Conservation (phyloP, 371 early-diverging fungal genomes). For the Rhizopus delemar region DNA sequence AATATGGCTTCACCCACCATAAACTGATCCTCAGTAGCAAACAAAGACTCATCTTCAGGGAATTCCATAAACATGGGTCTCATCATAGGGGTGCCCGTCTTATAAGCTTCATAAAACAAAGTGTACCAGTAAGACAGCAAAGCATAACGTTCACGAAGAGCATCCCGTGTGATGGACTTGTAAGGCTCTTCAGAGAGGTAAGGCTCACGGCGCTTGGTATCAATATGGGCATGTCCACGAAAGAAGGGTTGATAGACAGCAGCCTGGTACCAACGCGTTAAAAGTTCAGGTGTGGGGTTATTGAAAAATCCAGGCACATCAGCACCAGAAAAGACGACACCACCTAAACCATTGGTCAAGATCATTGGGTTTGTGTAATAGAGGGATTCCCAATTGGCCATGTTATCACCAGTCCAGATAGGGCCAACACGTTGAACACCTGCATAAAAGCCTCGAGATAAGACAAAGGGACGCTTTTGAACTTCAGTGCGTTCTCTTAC, state of each 20-base stretch:
- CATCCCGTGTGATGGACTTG: slow-evolving; percentile 67
- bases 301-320: slow-evolving; percentile 94
- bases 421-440: slow-evolving; percentile 87
- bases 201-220: slow-evolving; percentile 94
- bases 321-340: slow-evolving; percentile 82
- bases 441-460: slow-evolving; percentile 88
- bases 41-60: slow-evolving; percentile 73
- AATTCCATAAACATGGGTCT: slow-evolving; percentile 83
- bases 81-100: slow-evolving; percentile 76
- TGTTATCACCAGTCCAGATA: slow-evolving; percentile 93
- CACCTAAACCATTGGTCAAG: slow-evolving; percentile 71
- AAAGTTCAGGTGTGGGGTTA: slow-evolving; percentile 78
- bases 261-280: slow-evolving; percentile 91
- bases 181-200: slow-evolving; percentile 89
- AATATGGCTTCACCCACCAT: slow-evolving; percentile 79
- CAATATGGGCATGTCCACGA: slow-evolving; percentile 92
- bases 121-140: slow-evolving; percentile 85
- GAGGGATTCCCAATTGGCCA: slow-evolving; percentile 82
- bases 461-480: slow-evolving; percentile 79
- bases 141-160: slow-evolving; percentile 75
- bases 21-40: slow-evolving; percentile 79
- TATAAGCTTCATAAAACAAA: slow-evolving; percentile 69
- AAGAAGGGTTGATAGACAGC: slow-evolving; percentile 91
- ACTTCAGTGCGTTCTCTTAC: slow-evolving; percentile 52
- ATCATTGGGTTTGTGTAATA: slow-evolving; percentile 80